Base-by-base conservation (phyloP, 805 yeast species). In the Vanderwaltozyma tropicalis region DNA sequence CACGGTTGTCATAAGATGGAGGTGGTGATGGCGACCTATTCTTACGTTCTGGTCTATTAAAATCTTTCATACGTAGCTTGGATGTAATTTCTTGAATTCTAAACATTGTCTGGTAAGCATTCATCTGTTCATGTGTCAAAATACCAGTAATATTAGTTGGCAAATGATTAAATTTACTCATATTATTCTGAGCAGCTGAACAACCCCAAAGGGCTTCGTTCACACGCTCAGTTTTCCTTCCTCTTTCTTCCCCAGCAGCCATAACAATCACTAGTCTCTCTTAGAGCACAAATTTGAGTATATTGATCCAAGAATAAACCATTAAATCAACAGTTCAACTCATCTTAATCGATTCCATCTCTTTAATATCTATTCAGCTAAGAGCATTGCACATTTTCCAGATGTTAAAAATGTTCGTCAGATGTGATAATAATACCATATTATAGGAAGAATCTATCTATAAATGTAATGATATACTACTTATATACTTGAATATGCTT, bases 21-120 rank as follows among this genome's bases (percentile, higher is more conserved):
- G 96, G 87, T 0, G 97, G 97, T 2, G 95, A 84, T 0, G 88
- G 86, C 2, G 94, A 84, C 27, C 71, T 68, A 42, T 75, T 61
- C 42, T 50, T 49, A 46, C 62, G 67, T 37, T 62, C 63, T 0
- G 73, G 69, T 1, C 80, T 80, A 10, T 72, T 64, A 13, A 72
- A 61, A 27, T 69, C 71, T 37, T 72, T 62, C n/a, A 71, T 59
- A 13, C 69, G 58, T 29, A 89, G 59, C 41, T 73, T 65, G 25
- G 71, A 68, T 1, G 87, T 71, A 39, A 89, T 77, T 54, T 89
- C 97, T 42, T 83, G 85, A 28, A 89, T 77, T 36, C 97, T 66
- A 44, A 77, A 74, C 46, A 74, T 66, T 22, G 76, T 68, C 53
- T 78, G 76, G 68, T 86, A 76, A 0, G 83, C 76, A 29, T 80